Base-by-base conservation (phyloP, 2,329 filamentous ascomycete species). In the Hymenoscyphus repandus region DNA sequence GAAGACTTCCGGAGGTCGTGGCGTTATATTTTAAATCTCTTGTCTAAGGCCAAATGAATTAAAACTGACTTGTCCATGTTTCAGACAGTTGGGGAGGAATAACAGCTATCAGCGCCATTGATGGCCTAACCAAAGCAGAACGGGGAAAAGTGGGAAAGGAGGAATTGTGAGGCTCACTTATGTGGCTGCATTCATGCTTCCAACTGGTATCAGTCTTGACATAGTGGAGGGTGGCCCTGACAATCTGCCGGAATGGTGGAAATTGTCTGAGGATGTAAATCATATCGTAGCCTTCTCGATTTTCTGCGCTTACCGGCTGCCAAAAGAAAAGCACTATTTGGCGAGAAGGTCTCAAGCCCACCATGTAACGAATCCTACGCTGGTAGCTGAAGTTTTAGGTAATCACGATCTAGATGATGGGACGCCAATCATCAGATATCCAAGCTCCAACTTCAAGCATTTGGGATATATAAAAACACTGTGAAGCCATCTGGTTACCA, bases 71-170 rank as follows among this genome's bases (percentile, higher is more conserved):
- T n/a, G n/a, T n/a, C n/a, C n/a, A n/a, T n/a, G n/a, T n/a, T n/a
- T n/a, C n/a, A n/a, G n/a, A n/a, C n/a, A 69, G 66, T 33, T 73
- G 69, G 62, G 63, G 66, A 6, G 70, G 69, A 7, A 61, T 69
- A 1, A 56, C 69, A 1, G 59, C 58, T 1, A 62, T 64, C 6
- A 64, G 68, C 45, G 66, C 64, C 9, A 55, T 69, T 1, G 63
- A 64, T n/a, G 70, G 69, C 0, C 55, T 70, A 2, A 60, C 65
- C 15, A 70, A 69, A 49, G 51, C 59, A 34, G 65, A 70, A 37
- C 59, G 72, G 17, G 57, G 64, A 44, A 53, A 58, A 12, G 53
- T 60, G 10, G 72, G 70, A 0, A 66, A 70, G 55, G 32, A 13
- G 32, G 32, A 9, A 13, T 34, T 9, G 9, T 13, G 13, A 34